Evolutionary conservation across 1,284 basidiomycete species (phyloP).

Genomic region (Prillingera fragicola): DNA sequence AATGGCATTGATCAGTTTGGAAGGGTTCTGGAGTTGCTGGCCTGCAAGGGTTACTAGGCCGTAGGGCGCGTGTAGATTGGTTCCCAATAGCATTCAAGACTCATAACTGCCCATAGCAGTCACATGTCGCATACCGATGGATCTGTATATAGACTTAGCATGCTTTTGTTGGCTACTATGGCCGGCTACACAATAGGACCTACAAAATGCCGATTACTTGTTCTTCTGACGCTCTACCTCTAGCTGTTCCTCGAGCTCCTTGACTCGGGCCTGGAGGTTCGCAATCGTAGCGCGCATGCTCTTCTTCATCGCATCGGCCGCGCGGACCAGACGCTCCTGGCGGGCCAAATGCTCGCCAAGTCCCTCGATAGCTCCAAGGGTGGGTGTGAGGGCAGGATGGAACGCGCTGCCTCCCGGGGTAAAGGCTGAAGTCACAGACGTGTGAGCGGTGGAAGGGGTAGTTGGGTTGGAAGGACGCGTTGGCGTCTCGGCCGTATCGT

Average conservation of each 20-base stretch:
- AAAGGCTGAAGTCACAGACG: no score
- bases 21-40: conserved; percentile 32
- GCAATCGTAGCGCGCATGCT: conserved; percentile 36
- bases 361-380: conserved; percentile 23
- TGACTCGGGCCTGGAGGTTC: conserved; percentile 28
- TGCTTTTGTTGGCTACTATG: no score
- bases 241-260: conserved; percentile 15
- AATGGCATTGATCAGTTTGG: conserved; percentile 12
- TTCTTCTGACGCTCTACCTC: conserved; percentile 22
- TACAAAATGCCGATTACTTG: no score
- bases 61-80: no score
- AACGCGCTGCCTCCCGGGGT: conserved; percentile 5
- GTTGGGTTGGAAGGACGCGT: no score
- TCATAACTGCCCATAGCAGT: no score
- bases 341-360: conserved; percentile 36
- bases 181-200: no score
- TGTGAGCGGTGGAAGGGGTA: background rate
- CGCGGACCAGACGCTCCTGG: conserved; percentile 35
- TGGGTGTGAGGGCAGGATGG: conserved; percentile 27
- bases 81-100: no score
- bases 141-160: no score
- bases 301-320: conserved; percentile 37
- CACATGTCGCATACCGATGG: no score
- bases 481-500: no score
- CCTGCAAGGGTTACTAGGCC: conserved; percentile 27